These are phyloP conservation scores for Xylaria sp. DNA, from an alignment of 2,329 filamentous ascomycete species.

Conservation along the genomic window DNA sequence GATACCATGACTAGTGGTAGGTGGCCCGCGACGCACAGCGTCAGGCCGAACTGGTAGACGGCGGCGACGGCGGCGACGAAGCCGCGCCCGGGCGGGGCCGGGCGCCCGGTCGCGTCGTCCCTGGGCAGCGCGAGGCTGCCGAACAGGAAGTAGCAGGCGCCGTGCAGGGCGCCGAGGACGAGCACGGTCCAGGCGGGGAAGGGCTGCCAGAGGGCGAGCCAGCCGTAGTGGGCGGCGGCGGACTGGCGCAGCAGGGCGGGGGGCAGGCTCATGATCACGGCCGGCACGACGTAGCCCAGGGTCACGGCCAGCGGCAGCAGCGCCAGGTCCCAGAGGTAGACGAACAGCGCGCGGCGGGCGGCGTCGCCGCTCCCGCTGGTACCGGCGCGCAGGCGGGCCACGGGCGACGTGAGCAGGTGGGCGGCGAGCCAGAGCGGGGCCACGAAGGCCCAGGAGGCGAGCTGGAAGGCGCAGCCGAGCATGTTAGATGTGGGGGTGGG, in stretches of 20 bases:
- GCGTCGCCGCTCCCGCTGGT: conserved; percentile 23
- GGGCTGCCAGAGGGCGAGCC: conserved; percentile 36
- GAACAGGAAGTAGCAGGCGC: conserved; percentile 27
- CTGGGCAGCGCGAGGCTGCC: conserved; percentile 28
- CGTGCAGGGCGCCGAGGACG: conserved; percentile 28
- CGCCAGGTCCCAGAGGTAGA: conserved; percentile 37
- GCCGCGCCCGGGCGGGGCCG: conserved; percentile 29
- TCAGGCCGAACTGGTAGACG: conserved; percentile 36
- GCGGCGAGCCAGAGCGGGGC: conserved; percentile 34
- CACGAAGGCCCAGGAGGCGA: conserved; percentile 29
- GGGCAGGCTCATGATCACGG: conserved; percentile 35
- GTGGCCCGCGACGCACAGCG: conserved; percentile 29
- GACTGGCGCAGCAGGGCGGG: conserved; percentile 24
- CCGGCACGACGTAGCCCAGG: conserved; percentile 31
- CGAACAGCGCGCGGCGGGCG: conserved; percentile 30
- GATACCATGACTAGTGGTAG: conserved; percentile 30
- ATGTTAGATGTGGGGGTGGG: too few species aligned
- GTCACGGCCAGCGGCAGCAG: conserved; percentile 34
- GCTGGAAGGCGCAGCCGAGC: conserved; percentile 2
- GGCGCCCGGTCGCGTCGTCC: conserved; percentile 26
- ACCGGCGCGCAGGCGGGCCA: conserved; percentile 23
- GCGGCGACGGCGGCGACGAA: conserved; percentile 31
- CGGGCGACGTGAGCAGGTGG: conserved; percentile 36
- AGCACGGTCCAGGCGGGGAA: conserved; percentile 30
- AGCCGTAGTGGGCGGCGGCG: conserved; percentile 34